phyloP scores from a whole-genome alignment of 139 green algal genomes.

The Chlorella sorokiniana region DNA sequence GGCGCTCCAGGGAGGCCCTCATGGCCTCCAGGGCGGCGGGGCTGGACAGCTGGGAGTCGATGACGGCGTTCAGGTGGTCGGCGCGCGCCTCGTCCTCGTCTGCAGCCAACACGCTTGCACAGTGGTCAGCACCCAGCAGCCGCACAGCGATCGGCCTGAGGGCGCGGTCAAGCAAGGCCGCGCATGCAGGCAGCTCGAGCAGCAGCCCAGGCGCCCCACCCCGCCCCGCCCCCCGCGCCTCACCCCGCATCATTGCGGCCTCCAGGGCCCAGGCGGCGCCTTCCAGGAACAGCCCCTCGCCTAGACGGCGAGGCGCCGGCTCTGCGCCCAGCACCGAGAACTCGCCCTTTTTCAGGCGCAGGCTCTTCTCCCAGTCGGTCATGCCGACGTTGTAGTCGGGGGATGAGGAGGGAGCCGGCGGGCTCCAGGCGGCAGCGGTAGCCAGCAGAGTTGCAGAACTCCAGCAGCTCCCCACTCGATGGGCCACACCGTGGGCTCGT shows the following conservation, averaged over 20 bases:
- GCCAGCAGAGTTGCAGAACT: slow-evolving; percentile 75
- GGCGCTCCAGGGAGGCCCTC: slow-evolving; percentile 49
- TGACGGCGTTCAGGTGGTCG: slow-evolving; percentile 1
- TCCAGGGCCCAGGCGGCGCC: not conserved
- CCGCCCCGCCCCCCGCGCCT: not conserved
- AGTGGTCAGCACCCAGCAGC: too few relatives aligned
- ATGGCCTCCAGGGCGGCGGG: slow-evolving; percentile 41
- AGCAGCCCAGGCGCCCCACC: not conserved
- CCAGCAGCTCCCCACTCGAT: slow-evolving; percentile 75
- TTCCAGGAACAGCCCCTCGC: not conserved
- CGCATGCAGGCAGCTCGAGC: not conserved
- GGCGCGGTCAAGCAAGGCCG: not conserved
- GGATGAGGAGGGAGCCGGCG: slow-evolving; percentile 70
- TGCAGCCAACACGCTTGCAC: not conserved
- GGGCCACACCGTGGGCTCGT: slow-evolving; percentile 68
- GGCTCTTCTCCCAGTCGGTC: slow-evolving; percentile 85
- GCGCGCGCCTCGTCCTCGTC: slow-evolving; percentile 13
- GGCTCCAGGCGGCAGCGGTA: slow-evolving; percentile 81
- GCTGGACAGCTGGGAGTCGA: slow-evolving; percentile 21
- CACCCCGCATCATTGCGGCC: slow-evolving; percentile 8
- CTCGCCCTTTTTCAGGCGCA: slow-evolving; percentile 61
- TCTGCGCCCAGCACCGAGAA: slow-evolving; percentile 50
- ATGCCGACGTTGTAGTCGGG: slow-evolving; percentile 81
- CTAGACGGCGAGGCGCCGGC: slow-evolving; percentile 5
- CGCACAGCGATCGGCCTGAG: not conserved